A percentile compares a stretch with the other conserved stretches of the same genome.
These are phyloP conservation scores for Bretziella fagacearum DNA, from an alignment of 2,329 filamentous ascomycete species.

Conservation along the genomic window DNA sequence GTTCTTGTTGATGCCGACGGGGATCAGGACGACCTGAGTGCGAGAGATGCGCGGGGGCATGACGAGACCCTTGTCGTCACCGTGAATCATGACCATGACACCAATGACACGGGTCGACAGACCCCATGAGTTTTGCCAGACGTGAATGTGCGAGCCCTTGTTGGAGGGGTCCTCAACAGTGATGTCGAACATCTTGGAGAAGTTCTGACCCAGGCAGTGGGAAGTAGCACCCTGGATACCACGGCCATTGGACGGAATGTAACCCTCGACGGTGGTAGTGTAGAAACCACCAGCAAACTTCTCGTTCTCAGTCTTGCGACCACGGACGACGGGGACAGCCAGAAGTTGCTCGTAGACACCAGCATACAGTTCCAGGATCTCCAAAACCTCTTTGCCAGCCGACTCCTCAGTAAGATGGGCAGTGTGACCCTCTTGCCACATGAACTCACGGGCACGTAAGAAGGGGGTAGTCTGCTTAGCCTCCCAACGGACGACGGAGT, in stretches of 20 bases:
- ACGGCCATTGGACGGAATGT: conserved; percentile 86
- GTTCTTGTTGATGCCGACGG: conserved; percentile 84
- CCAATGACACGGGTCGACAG: conserved; percentile 93
- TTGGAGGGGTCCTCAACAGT: conserved; percentile 82
- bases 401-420: conserved; percentile 73
- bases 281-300: conserved; percentile 95
- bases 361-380: conserved; percentile 89
- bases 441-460: conserved; percentile 80
- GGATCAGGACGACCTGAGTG: conserved; percentile 71
- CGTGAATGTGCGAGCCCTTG: conserved; percentile 63
- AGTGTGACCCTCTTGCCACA: conserved; percentile 93
- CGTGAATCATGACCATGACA: conserved; percentile 97
- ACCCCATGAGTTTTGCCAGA: conserved; percentile 99
- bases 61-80: conserved; percentile 88
- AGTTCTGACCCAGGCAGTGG: conserved; percentile 91
- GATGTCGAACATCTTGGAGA: conserved; percentile 98
- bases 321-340: conserved; percentile 85
- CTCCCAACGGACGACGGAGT: conserved; percentile 84
- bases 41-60: conserved; percentile 82
- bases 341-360: conserved; percentile 85
- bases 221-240: conserved; percentile 95
- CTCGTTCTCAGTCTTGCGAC: conserved; percentile 91
- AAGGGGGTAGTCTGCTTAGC: conserved; percentile 86
- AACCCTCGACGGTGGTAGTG: conserved; percentile 92
- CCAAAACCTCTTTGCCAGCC: conserved; percentile 69